Evolutionary conservation across 441 rosid genomes (phyloP), one percentile per base, ranked within the genome.

Genomic region (Manihot esculenta): DNA sequence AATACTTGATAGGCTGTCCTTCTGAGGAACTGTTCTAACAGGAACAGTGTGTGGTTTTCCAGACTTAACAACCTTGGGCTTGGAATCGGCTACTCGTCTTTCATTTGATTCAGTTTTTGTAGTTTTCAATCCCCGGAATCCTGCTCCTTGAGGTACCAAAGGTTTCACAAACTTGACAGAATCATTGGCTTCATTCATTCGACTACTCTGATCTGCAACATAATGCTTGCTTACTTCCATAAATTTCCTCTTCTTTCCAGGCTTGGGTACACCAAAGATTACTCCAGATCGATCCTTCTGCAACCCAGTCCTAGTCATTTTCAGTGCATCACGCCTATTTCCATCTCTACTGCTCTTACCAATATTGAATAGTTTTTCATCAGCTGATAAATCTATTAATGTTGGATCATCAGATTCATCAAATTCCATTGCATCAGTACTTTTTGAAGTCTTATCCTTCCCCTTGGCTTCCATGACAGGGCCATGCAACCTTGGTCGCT

Each of bases 211-310:
- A 79, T 80, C 92, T 44, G 84, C 86, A 72, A 85, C 85, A 69
- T 88, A 91, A 76, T 91, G 98, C 79, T 89, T 91, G 86, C 99
- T 93, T 55, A 96, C 99, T 30, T 96, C 99, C 98, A 96, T 96
- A 77, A 93, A 91, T 81, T 96, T 96, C 80, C 91, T 84, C 77
- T 90, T 96, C 86, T 93, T 96, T 73, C 99, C 98, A 76, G 98
- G 99, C 80, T 90, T 93, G 55, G 99, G 99, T 76, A 93, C 91
- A 58, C 99, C 99, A 72, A 90, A 86, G 71, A 87, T 65, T 69
- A 85, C 92, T 79, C 86, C 81, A 18, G 97, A 81, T 73, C 97
- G 97, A 79, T 89, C 93, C 86, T 82, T 93, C 75, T 89, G 96
- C 77, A 88, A 78, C 44, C 96, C 97, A 67, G 90, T 86, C 71